Conservation (phyloP, 306 rosid genomes). For the Clitoria ternatea region DNA sequence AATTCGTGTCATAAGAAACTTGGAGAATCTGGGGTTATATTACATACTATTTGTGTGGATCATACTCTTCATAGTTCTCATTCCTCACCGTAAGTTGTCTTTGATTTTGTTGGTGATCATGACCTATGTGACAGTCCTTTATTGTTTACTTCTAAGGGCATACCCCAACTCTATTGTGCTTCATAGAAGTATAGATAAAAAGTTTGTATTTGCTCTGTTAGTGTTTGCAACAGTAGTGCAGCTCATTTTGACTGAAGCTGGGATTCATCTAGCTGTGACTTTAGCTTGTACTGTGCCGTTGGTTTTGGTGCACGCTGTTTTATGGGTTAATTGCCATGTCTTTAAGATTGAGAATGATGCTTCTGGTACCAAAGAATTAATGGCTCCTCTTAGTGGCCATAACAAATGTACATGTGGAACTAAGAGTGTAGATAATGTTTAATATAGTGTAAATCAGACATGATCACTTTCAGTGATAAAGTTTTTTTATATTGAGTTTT, state of each 20-base stretch:
- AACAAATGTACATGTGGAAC: not conserved
- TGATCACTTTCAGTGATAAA: too few relatives aligned
- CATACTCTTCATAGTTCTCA: constrained; percentile 52
- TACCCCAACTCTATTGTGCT: constrained; percentile 36
- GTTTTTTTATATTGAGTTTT: too few relatives aligned
- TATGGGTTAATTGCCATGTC: constrained; percentile 34
- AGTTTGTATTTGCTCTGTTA: constrained; percentile 36
- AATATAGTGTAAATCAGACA: too few relatives aligned
- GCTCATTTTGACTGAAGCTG: constrained; percentile 49
- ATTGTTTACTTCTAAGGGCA: constrained; percentile 39
- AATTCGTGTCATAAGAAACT: constrained; percentile 36
- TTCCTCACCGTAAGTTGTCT: constrained; percentile 45
- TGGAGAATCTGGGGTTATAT: constrained; percentile 36
- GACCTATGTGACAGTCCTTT: constrained; percentile 40
- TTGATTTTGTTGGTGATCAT: constrained; percentile 44
- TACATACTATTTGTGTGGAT: constrained; percentile 55
- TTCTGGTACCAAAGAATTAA: constrained; percentile 29
- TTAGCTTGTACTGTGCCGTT: constrained; percentile 43
- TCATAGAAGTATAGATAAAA: constrained; percentile 37
- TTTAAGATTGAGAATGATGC: constrained; percentile 37
- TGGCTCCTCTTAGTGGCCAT: constrained; percentile 21
- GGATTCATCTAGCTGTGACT: constrained; percentile 43
- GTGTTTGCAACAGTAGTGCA: constrained; percentile 35
- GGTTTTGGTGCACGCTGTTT: constrained; percentile 58
- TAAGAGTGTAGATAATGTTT: constrained; percentile 32